Evolutionary conservation across 768 basidiomycete genomes (phyloP).

Genomic region (Fistulinella prunicolor): DNA sequence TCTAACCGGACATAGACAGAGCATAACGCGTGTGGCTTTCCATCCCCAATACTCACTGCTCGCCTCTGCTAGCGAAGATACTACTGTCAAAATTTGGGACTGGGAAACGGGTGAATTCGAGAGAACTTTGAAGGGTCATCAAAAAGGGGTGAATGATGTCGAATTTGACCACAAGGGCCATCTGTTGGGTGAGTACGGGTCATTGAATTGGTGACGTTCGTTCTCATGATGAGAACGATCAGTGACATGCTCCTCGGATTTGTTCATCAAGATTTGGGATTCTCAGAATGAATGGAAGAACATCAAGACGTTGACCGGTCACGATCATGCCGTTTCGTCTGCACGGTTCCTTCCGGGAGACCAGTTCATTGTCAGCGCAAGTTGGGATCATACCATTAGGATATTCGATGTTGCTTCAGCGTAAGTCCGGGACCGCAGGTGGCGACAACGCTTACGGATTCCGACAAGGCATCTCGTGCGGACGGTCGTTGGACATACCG

Average conservation of each 20-base stretch:
- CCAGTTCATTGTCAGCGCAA: slow-evolving; percentile 79
- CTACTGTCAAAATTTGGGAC: slow-evolving; percentile 92
- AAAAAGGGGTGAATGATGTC: slow-evolving; percentile 81
- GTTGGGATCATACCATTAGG: slow-evolving; percentile 82
- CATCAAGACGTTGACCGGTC: slow-evolving; percentile 80
- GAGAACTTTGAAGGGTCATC: slow-evolving; percentile 88
- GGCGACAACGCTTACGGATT: slow-evolving; percentile 10
- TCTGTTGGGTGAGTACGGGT: slow-evolving; percentile 58
- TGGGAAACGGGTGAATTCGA: slow-evolving; percentile 96
- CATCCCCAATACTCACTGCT: slow-evolving; percentile 83
- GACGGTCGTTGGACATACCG: slow-evolving; percentile 73
- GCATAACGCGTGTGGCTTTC: slow-evolving; percentile 77
- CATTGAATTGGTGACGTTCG: background rate
- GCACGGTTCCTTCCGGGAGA: slow-evolving; percentile 85
- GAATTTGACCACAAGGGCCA: slow-evolving; percentile 88
- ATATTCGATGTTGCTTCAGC: slow-evolving; percentile 86
- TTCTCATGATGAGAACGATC: slow-evolving; percentile 3
- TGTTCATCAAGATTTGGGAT: slow-evolving; percentile 93
- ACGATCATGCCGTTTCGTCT: slow-evolving; percentile 88
- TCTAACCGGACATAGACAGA: slow-evolving; percentile 70
- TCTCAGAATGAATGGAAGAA: slow-evolving; percentile 89
- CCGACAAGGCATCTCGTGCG: slow-evolving; percentile 62
- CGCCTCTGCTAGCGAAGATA: slow-evolving; percentile 85
- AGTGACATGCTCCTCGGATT: slow-evolving; percentile 74
- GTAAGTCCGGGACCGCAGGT: slow-evolving; percentile 42